phyloP scores from a whole-genome alignment of 495 filamentous ascomycete genomes.

The Letharia columbiana region DNA sequence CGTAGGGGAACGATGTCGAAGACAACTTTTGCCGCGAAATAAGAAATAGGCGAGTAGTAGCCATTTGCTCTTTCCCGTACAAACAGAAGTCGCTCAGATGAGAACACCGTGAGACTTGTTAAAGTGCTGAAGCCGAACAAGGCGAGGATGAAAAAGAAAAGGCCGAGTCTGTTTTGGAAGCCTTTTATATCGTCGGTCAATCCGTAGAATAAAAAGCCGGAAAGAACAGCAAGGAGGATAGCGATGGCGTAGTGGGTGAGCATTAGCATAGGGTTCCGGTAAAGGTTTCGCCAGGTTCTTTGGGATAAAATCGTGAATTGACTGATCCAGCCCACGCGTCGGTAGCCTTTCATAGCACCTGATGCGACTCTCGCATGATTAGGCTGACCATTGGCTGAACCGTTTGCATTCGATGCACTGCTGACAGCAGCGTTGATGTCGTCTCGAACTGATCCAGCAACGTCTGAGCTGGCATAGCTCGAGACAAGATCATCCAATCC shows the following conservation, averaged over 20 bases:
- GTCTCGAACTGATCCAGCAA: slow-evolving; percentile 67
- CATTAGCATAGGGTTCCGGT: slow-evolving; percentile 98
- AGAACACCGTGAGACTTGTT: slow-evolving; percentile 89
- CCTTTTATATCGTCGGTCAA: slow-evolving; percentile 91
- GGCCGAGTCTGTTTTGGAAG: slow-evolving; percentile 95
- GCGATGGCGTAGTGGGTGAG: slow-evolving; percentile 98
- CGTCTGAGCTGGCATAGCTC: slow-evolving; percentile 67
- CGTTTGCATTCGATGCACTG: slow-evolving; percentile 57
- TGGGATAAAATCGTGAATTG: slow-evolving; percentile 86
- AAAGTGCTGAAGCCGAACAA: slow-evolving; percentile 95
- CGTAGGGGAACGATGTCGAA: slow-evolving; percentile 93
- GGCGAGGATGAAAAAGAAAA: slow-evolving; percentile 96
- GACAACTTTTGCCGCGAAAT: slow-evolving; percentile 86
- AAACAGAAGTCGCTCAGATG: slow-evolving; percentile 83
- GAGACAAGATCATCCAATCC: slow-evolving; percentile 77
- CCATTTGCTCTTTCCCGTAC: slow-evolving; percentile 93
- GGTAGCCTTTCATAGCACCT: slow-evolving; percentile 66
- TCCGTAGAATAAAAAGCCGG: slow-evolving; percentile 93
- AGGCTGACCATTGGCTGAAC: slow-evolving; percentile 52
- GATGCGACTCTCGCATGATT: slow-evolving; percentile 35
- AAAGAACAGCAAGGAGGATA: slow-evolving; percentile 86
- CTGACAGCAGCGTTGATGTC: slow-evolving; percentile 64
- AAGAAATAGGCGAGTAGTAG: slow-evolving; percentile 96
- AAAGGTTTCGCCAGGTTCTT: slow-evolving; percentile 94
- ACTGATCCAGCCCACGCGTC: slow-evolving; percentile 62